These are phyloP conservation scores for Periconia sp. DNA, from an alignment of 2,329 filamentous ascomycete genomes.

Conservation along the genomic window DNA sequence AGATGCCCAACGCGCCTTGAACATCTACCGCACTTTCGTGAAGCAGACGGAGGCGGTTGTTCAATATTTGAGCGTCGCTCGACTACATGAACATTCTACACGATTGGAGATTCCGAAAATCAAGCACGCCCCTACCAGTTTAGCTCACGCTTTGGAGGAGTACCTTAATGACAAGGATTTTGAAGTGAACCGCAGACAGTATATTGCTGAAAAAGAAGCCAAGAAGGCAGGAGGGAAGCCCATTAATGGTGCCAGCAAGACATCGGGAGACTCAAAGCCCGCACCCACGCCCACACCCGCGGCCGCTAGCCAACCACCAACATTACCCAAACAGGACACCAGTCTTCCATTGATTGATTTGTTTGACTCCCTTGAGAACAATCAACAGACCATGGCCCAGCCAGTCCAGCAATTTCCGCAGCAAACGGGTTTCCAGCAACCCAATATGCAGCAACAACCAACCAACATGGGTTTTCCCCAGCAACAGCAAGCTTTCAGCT, in stretches of 20 bases:
- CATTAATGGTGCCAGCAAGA: conserved; percentile 42
- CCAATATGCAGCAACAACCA: conserved; percentile 45
- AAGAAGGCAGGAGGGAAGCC: conserved; percentile 55
- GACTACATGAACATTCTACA: conserved; percentile 89
- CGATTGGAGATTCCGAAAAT: conserved; percentile 93
- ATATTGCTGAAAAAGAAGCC: conserved; percentile 82
- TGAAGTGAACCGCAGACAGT: conserved; percentile 88
- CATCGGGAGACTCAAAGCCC: conserved; percentile 36
- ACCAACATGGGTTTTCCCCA: conserved; percentile 28
- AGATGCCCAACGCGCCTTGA: conserved; percentile 88
- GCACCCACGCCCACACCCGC: conserved; percentile 20
- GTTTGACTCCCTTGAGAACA: conserved; percentile 37
- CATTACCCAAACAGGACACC: conserved; percentile 18
- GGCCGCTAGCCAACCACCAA: conserved; percentile 25
- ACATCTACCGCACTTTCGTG: conserved; percentile 89
- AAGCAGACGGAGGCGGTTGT: conserved; percentile 92
- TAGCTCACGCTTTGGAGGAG: conserved; percentile 87
- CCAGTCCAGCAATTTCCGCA: conserved; percentile 38
- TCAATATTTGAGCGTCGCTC: conserved; percentile 81
- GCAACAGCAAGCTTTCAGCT: conserved; percentile 56
- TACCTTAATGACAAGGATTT: conserved; percentile 95
- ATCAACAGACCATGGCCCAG: conserved; percentile 39
- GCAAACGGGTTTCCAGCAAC: conserved; percentile 26
- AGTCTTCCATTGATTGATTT: conserved; percentile 38
- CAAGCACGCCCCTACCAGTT: conserved; percentile 92